Conservation (phyloP, 257 asterid genomes). For the Scutellaria galericulata region DNA sequence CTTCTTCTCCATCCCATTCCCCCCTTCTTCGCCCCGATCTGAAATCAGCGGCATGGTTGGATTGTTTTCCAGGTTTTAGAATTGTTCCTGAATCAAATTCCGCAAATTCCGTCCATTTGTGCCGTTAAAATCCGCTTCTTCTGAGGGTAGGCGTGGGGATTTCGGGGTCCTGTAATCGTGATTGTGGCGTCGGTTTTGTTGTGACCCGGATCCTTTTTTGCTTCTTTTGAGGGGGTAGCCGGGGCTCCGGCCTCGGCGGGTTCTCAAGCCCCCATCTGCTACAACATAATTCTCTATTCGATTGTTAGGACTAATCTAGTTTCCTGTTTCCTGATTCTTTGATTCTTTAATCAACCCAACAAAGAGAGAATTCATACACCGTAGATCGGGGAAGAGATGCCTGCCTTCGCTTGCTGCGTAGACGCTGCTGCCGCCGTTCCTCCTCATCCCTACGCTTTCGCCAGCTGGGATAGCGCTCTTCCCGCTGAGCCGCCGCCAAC, state of each 20-base stretch:
- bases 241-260: conserved; percentile 99
- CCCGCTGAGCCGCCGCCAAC: conserved; percentile 42
- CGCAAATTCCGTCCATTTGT: neutral
- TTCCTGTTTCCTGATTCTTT: conserved; percentile 41
- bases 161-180: conserved; percentile 44
- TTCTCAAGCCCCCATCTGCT: conserved; percentile 83
- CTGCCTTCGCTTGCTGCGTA: conserved; percentile 75
- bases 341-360: conserved; percentile 44
- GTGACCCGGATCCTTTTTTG: conserved; percentile 62
- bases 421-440: conserved; percentile 54
- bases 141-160: conserved; percentile 92
- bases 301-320: neutral
- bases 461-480: conserved; percentile 58
- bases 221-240: conserved; percentile 99
- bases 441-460: conserved; percentile 58
- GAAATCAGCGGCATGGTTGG: conserved; percentile 55
- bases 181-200: conserved; percentile 50
- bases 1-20: neutral
- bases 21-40: neutral
- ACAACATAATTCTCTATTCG: conserved; percentile 42
- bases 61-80: conserved; percentile 34
- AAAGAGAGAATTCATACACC: conserved; percentile 24
- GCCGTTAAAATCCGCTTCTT: conserved; percentile 42
- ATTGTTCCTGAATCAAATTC: conserved; percentile 31
- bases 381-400: conserved; percentile 66